Base-by-base conservation (phyloP, 331 rosid species). In the Malus hybrid region DNA sequence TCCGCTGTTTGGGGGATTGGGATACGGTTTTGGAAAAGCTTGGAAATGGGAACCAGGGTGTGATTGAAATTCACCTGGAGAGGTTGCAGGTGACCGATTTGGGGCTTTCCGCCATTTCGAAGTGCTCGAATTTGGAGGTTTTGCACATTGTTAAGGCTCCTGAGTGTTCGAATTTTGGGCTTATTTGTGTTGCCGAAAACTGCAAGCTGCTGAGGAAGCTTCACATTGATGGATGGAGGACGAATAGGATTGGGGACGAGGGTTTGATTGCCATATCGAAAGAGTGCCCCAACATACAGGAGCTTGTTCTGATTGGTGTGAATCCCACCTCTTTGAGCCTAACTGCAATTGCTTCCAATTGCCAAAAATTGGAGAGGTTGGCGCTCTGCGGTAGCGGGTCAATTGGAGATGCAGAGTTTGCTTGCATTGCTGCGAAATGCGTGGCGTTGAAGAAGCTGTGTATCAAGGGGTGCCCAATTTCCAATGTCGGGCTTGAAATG, bases 191-290 rank as follows among this genome's bases (percentile, higher is more conserved):
- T 62, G 96, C 96, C 50, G 88, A 88, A 67, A 64, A 81, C 28
- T 93, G 97, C 72, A 90, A 73, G 83, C 65, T 60, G 55, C 66
- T 93, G 81, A 93, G 89, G 79, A 93, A 93, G 91, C 87, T 93
- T 74, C 96, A 90, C 83, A 82, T 90, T 67, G 94, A 90, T 86
- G 97, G 94, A 22, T 93, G 97, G 96, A 88, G 93, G 83, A 93
- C 87, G 56, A 82, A 90, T 64, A 81, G 87, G 69, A 93, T 90
- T 24, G 91, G 89, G 15, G 97, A 93, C 59, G 94, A 86, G 72
- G 96, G 93, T 76, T 79, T 93, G 76, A 63, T 85, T 34, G 83
- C 91, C 57, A 70, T 90, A 34, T 94, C 94, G n/a, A 83, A 81
- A 29, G 90, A 87, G 65, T 85, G 91, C 34, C 67, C 67, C 18